Percentiles rank a stretch among this genome's conserved stretches.
Evolutionary conservation across 2,329 filamentous ascomycete species (phyloP).

Genomic region (Penicillium janthinellum): DNA sequence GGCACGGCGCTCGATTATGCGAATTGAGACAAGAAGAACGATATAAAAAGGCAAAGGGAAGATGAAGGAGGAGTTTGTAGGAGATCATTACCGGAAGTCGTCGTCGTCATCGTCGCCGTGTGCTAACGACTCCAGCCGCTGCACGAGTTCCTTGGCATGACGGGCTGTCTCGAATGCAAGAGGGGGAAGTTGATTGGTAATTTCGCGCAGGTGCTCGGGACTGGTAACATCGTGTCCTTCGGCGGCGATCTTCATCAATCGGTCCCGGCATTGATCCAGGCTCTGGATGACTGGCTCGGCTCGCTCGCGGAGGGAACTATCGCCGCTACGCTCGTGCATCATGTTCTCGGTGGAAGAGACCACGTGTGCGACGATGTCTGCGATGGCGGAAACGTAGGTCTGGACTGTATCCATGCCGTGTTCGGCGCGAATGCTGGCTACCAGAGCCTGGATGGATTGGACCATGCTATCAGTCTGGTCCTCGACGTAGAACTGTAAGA

Average conservation of each 20-base stretch:
- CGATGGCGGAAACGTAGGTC: constrained; percentile 71
- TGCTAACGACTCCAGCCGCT: constrained; percentile 48
- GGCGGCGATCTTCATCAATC: constrained; percentile 64
- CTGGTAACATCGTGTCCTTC: constrained; percentile 63
- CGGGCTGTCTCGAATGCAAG: constrained; percentile 85
- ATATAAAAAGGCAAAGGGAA: background rate
- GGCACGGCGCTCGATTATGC: constrained; percentile 1
- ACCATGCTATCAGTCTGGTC: constrained; percentile 79
- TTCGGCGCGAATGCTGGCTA: constrained; percentile 69
- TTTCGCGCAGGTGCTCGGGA: constrained; percentile 53
- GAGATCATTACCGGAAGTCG: constrained; percentile 39
- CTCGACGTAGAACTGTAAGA: constrained; percentile 69
- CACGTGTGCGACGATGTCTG: constrained; percentile 69
- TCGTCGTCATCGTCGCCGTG: constrained; percentile 44
- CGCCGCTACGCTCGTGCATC: constrained; percentile 51
- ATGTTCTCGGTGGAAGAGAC: constrained; percentile 65
- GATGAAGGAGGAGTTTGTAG: background rate
- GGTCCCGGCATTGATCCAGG: constrained; percentile 64
- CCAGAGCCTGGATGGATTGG: constrained; percentile 78
- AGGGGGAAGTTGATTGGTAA: constrained; percentile 73
- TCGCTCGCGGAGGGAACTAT: constrained; percentile 52
- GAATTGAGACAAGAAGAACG: background rate
- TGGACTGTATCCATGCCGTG: constrained; percentile 66
- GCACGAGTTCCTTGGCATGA: constrained; percentile 74
- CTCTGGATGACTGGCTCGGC: constrained; percentile 44